Base-by-base conservation (phyloP, 768 basidiomycete species). In the Omphalotus guepiniiformis region DNA sequence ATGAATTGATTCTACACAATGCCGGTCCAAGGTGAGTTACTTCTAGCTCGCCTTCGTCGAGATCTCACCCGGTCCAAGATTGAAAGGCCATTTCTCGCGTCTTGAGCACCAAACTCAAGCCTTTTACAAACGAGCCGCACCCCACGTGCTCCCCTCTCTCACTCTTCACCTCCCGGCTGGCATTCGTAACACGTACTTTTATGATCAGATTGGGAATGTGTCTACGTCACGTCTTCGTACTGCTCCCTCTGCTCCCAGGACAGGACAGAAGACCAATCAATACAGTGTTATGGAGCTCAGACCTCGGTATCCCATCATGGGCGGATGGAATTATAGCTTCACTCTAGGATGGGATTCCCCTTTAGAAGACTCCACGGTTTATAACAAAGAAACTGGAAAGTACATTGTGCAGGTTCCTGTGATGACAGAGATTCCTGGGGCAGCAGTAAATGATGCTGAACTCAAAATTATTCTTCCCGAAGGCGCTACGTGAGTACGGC, bases 271-370 rank as follows among this genome's bases (percentile, higher is more conserved):
- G 56, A 74, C 73, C n/a, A 73, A 70, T 47, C 73, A 78, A 36
- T 73, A 74, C 57, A 88, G 88, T 44, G 53, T 85, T 19, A 73
- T 99, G 21, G 93, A 97, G 58, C 63, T 98, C 40, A 76, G 75
- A 32, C 95, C 96, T 0, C 79, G 96, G 37, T 99, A 93, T 65
- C 96, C 96, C 26, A 59, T 99, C 37, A 64, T 98, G 56, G 96
- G 96, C 25, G 93, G 95, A 35, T 99, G 96, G 96, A 98, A 96
- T 60, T 98, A 95, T 65, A 83, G 74, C 35, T 98, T 94, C 70
- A 93, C 91, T 4, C 73, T 97, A 3, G 96, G 96, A 2, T 99
- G 88, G 78, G 93, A 97, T 56, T 76, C 88, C n/a, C 86, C 85
- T 23, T 75, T 93, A 39, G 77, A 68, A n/a, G 80, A 91, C 61